phyloP scores from a whole-genome alignment of 306 rosid species.

The Abrus pulchellus region DNA sequence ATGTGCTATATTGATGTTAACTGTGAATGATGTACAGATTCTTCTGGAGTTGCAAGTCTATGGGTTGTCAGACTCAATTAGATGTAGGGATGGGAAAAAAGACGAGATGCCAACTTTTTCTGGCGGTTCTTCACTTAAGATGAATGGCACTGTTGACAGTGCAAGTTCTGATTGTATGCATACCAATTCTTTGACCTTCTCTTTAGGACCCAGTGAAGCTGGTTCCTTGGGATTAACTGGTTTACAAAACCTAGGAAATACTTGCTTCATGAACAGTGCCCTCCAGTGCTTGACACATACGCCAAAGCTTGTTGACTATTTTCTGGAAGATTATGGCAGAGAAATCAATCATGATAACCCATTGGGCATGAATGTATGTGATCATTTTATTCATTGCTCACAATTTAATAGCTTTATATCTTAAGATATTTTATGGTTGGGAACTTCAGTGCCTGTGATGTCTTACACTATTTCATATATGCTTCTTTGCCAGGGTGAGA shows the following conservation, averaged over 20 bases:
- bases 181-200: slow-evolving; percentile 59
- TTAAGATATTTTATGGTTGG: slow-evolving; percentile 14
- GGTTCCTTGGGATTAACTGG: slow-evolving; percentile 97
- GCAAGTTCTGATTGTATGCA: slow-evolving; percentile 60
- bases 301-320: slow-evolving; percentile 96
- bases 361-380: slow-evolving; percentile 96
- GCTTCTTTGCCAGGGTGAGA: slow-evolving; percentile 84
- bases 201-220: slow-evolving; percentile 78
- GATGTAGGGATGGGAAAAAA: slow-evolving; percentile 79
- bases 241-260: slow-evolving; percentile 94
- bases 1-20: slow-evolving; percentile 43
- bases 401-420: slow-evolving; percentile 38
- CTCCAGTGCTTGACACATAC: slow-evolving; percentile 97
- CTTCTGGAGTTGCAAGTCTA: slow-evolving; percentile 92
- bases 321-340: slow-evolving; percentile 90
- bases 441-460: slow-evolving; percentile 31
- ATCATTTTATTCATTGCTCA: slow-evolving; percentile 29
- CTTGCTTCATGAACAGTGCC: slow-evolving; percentile 99
- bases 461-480: slow-evolving; percentile 31
- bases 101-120: slow-evolving; percentile 67
- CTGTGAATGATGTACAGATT: slow-evolving; percentile 63
- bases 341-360: slow-evolving; percentile 93
- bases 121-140: slow-evolving; percentile 56
- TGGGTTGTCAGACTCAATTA: slow-evolving; percentile 91
- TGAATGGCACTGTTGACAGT: slow-evolving; percentile 72